Evolutionary conservation across 495 filamentous ascomycete genomes (phyloP).

Genomic region (Penicillium salamii): DNA sequence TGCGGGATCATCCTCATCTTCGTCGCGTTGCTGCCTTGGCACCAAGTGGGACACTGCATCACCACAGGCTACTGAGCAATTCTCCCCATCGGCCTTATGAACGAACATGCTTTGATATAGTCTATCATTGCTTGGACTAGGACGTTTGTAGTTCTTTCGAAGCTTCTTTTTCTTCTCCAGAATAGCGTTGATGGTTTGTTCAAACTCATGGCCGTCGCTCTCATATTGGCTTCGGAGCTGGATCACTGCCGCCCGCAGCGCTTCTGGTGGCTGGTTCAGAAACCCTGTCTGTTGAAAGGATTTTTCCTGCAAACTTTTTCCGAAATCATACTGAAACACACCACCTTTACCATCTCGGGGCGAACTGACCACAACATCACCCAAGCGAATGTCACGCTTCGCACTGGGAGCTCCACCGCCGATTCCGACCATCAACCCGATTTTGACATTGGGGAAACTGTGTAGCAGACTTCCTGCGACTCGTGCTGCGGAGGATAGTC

Average conservation of each 20-base stretch:
- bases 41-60: neutral
- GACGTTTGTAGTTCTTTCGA: slow-evolving; percentile 24
- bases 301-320: slow-evolving; percentile 20
- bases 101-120: slow-evolving; percentile 26
- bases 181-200: slow-evolving; percentile 15
- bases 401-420: slow-evolving; percentile 22
- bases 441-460: slow-evolving; percentile 31
- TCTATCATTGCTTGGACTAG: slow-evolving; percentile 25
- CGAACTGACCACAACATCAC: slow-evolving; percentile 40
- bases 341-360: slow-evolving; percentile 22
- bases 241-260: slow-evolving; percentile 17
- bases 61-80: slow-evolving; percentile 13
- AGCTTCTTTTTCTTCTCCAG: slow-evolving; percentile 21
- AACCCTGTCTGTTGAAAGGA: slow-evolving; percentile 23
- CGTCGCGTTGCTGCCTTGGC: neutral
- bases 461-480: slow-evolving; percentile 25
- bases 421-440: slow-evolving; percentile 32
- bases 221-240: slow-evolving; percentile 14
- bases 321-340: slow-evolving; percentile 41
- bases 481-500: slow-evolving; percentile 5
- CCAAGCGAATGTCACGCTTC: slow-evolving; percentile 28
- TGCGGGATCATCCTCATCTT: slow-evolving; percentile 11
- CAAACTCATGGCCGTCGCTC: slow-evolving; percentile 16
- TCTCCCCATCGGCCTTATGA: no score
- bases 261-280: slow-evolving; percentile 30